phyloP scores from a whole-genome alignment of 208 protist species.

The Angomonas deanei region DNA sequence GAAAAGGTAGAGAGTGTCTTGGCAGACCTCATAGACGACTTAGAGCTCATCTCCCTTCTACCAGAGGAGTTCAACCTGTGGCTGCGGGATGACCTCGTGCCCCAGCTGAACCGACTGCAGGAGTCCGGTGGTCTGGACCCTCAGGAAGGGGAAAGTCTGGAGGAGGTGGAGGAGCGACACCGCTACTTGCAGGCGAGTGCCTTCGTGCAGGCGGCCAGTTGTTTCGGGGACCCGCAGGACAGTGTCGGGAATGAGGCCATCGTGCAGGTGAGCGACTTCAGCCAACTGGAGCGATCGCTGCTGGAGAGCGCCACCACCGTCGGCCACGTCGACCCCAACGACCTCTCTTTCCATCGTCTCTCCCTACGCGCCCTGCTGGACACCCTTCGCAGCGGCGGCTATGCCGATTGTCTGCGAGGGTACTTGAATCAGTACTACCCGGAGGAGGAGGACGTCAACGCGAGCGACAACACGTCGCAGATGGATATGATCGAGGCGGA shows the following conservation, averaged over 20 bases:
- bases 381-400: slow-evolving; percentile 62
- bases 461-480: neutral
- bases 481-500: neutral
- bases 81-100: slow-evolving; percentile 50
- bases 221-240: slow-evolving; percentile 67
- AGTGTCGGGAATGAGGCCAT: slow-evolving; percentile 51
- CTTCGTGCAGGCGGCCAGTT: slow-evolving; percentile 33
- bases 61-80: slow-evolving; percentile 60
- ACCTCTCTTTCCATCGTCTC: slow-evolving; percentile 56
- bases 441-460: neutral
- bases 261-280: slow-evolving; percentile 65
- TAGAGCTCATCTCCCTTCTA: slow-evolving; percentile 57
- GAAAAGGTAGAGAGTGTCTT: slow-evolving; percentile 72
- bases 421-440: slow-evolving; percentile 28
- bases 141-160: slow-evolving; percentile 4
- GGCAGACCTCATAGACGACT: slow-evolving; percentile 55
- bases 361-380: slow-evolving; percentile 63
- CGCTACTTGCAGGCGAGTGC: slow-evolving; percentile 29
- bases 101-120: slow-evolving; percentile 15
- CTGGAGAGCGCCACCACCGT: slow-evolving; percentile 42
- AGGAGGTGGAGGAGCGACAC: slow-evolving; percentile 33
- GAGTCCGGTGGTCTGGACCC: neutral
- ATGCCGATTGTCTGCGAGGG: slow-evolving; percentile 22
- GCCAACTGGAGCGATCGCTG: slow-evolving; percentile 60
- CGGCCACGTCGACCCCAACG: slow-evolving; percentile 39